phyloP scores from a whole-genome alignment of 2,329 filamentous ascomycete species.

The Cladosporium colombiae region DNA sequence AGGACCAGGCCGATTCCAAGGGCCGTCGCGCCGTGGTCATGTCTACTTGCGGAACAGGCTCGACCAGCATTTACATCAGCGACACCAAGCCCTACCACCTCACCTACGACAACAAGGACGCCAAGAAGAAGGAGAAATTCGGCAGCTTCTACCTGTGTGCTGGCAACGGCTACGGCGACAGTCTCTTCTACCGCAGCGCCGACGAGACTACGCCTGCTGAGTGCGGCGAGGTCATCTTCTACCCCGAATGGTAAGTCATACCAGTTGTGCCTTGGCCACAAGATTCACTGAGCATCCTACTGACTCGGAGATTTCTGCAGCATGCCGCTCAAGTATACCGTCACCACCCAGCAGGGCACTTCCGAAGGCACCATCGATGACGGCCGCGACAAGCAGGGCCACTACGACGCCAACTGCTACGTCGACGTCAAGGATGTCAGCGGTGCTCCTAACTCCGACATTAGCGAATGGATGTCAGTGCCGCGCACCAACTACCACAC shows the following conservation, averaged over 20 bases:
- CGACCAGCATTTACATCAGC: slow-evolving; percentile 16
- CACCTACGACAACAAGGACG: slow-evolving; percentile 15
- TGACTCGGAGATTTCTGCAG: slow-evolving; percentile 5
- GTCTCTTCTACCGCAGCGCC: slow-evolving; percentile 15
- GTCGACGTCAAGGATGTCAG: slow-evolving; percentile 5
- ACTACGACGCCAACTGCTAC: slow-evolving; percentile 10
- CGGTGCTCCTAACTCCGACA: not conserved
- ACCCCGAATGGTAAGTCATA: slow-evolving; percentile 8
- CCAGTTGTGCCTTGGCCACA: too few relatives aligned
- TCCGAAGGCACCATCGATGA: not conserved
- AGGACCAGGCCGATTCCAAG: not conserved
- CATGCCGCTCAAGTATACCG: slow-evolving; percentile 6
- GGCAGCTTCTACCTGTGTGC: slow-evolving; percentile 16
- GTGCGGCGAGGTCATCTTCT: slow-evolving; percentile 16
- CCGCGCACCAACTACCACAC: not conserved
- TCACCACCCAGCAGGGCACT: not conserved
- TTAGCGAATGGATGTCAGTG: not conserved
- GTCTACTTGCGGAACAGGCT: slow-evolving; percentile 3
- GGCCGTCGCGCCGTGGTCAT: slow-evolving; percentile 14
- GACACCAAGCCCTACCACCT: slow-evolving; percentile 9
- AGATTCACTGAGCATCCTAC: not conserved
- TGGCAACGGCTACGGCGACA: slow-evolving; percentile 2
- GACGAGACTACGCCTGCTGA: slow-evolving; percentile 9
- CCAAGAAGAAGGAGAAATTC: slow-evolving; percentile 14
- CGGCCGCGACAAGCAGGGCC: slow-evolving; percentile 2